Base-by-base conservation (phyloP, 164 flowering plant genomes). In the Euptelea pleiosperma region DNA sequence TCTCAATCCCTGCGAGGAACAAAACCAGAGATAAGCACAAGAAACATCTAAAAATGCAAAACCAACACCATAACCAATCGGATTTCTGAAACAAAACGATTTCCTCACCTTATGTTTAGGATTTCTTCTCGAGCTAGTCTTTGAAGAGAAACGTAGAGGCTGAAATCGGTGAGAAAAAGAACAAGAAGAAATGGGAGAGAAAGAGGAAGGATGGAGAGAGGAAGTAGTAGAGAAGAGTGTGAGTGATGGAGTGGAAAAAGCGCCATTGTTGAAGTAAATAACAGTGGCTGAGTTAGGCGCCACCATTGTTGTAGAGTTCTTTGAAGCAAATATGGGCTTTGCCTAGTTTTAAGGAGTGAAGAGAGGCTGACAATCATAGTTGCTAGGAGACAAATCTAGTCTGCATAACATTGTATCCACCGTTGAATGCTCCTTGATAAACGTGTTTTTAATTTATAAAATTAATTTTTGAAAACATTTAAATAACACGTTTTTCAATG, bases 1-100 rank as follows among this genome's bases (percentile, higher is more conserved):
- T 51, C 54, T 57, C 61, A 80, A 60, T 55, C 68, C 69, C 82
- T 76, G 66, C 71, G n/a, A 53, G 8, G 41, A 44, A 33, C 29
- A n/a, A 40, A 15, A 11, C 14, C 18, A 28, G 6, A 41, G 14
- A 39, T 14, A 40, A 22, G 31, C 36, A 25, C 24, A 45, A 52
- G 1, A 15, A 47, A 51, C 14, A 31, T 14, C 51, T 2, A 5
- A 9, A 21, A 3, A 52, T 8, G 12, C 34, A 54, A 25, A 3
- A 18, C 25, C 16, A 37, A 12, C 15, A 2, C 31, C 14, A 8
- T 24, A 19, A 14, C 19, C 29, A 4, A 14, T 7, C 6, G 26
- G n/a, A 50, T 25, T 12, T 2, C 18, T 50, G 0, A 25, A 25
- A 2, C 10, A 37, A 34, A 5, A 7, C 3, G 51, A 55, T 3